phyloP scores from a whole-genome alignment of 305 asterid species.

The Fraxinus sp. region DNA sequence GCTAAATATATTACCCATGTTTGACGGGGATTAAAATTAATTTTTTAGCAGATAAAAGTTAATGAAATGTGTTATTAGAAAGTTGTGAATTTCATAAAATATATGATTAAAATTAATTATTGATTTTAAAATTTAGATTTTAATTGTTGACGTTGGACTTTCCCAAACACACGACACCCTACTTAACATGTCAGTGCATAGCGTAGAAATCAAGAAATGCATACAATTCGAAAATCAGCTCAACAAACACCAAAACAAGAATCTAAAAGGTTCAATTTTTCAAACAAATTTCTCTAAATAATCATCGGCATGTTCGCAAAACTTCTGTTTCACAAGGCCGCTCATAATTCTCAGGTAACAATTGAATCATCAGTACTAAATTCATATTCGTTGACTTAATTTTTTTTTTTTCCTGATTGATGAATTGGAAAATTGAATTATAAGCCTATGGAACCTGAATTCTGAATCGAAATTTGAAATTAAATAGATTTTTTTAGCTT shows the following conservation, averaged over 20 bases:
- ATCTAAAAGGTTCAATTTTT: conserved; percentile 20
- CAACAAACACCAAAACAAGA: background rate
- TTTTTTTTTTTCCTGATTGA: conserved; percentile 5
- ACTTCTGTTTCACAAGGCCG: conserved; percentile 59
- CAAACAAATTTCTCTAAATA: background rate
- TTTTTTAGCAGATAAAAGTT: background rate
- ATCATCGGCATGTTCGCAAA: conserved; percentile 56
- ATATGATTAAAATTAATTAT: too few relatives aligned
- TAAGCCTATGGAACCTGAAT: background rate
- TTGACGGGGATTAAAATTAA: background rate
- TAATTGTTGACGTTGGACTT: background rate
- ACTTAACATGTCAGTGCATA: background rate
- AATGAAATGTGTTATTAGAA: background rate
- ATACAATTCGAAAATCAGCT: conserved; percentile 25
- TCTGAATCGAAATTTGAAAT: background rate
- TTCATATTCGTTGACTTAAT: conserved; percentile 19
- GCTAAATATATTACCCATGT: background rate
- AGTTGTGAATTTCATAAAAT: too few relatives aligned
- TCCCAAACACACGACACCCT: too few relatives aligned
- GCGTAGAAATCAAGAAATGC: conserved; percentile 38
- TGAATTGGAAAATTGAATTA: conserved; percentile 14
- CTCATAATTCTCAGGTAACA: conserved; percentile 47
- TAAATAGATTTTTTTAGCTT: background rate
- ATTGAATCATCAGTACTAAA: conserved; percentile 4
- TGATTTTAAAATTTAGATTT: too few relatives aligned